Evolutionary conservation across 2,329 filamentous ascomycete genomes (phyloP).

Genomic region (Cladosporium sp.): DNA sequence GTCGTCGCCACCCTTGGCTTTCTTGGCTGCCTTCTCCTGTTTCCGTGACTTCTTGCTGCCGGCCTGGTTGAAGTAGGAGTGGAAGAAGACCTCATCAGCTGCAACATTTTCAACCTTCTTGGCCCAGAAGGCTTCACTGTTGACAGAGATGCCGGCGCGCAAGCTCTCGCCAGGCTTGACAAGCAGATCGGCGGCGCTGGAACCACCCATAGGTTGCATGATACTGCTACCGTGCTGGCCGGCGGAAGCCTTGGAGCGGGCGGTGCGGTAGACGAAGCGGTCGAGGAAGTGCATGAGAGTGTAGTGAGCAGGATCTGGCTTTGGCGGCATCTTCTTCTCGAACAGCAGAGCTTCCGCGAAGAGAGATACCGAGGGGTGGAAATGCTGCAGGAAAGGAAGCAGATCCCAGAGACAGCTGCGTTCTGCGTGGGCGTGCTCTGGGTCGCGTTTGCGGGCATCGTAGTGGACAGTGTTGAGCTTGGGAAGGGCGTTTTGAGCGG

Average conservation of each 20-base stretch:
- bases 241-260: slow-evolving; percentile 60
- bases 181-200: slow-evolving; percentile 57
- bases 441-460: slow-evolving; percentile 86
- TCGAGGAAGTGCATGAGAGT: slow-evolving; percentile 94
- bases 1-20: slow-evolving; percentile 40
- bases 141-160: slow-evolving; percentile 56
- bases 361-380: slow-evolving; percentile 86
- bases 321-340: slow-evolving; percentile 69
- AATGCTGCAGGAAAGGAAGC: slow-evolving; percentile 75
- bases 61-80: slow-evolving; percentile 82
- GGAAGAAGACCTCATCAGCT: slow-evolving; percentile 95
- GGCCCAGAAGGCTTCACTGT: slow-evolving; percentile 86
- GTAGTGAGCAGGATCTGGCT: slow-evolving; percentile 86
- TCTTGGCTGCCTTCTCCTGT: slow-evolving; percentile 55
- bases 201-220: slow-evolving; percentile 85
- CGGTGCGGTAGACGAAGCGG: slow-evolving; percentile 96
- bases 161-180: slow-evolving; percentile 57
- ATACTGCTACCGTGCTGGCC: slow-evolving; percentile 76
- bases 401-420: slow-evolving; percentile 91
- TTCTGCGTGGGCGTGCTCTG: slow-evolving; percentile 90
- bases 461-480: slow-evolving; percentile 46
- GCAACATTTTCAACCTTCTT: slow-evolving; percentile 84
- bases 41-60: slow-evolving; percentile 52
- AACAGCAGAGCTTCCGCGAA: slow-evolving; percentile 71
- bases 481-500: slow-evolving; percentile 16